phyloP scores from a whole-genome alignment of 805 yeast species.

The Saccharomycopsis lassenensis region DNA sequence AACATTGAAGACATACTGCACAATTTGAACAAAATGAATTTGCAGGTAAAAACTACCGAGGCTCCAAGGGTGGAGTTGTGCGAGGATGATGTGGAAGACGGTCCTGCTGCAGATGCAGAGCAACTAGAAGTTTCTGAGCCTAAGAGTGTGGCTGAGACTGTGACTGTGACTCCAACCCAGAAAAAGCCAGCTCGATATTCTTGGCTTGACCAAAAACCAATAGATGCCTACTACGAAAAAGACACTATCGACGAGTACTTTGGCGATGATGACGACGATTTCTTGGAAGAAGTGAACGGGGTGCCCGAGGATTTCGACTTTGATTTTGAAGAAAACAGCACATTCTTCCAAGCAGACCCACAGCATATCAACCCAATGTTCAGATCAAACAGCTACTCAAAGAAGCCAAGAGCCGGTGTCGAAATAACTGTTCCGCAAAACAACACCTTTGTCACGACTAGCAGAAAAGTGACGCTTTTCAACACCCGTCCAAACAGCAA shows the following conservation, averaged over 20 bases:
- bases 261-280: slow-evolving; percentile 19
- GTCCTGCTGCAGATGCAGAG: too few relatives aligned
- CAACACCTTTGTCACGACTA: slow-evolving; percentile 2
- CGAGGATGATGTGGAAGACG: not conserved
- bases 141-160: too few relatives aligned
- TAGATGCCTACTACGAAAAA: slow-evolving; percentile 9
- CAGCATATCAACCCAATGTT: slow-evolving; percentile 7
- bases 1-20: too few relatives aligned
- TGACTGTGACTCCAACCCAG: not conserved
- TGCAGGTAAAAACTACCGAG: too few relatives aligned
- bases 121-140: too few relatives aligned
- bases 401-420: slow-evolving; percentile 11
- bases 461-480: slow-evolving; percentile 14
- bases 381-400: slow-evolving; percentile 17
- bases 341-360: not conserved
- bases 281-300: slow-evolving; percentile 28
- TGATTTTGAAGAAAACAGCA: slow-evolving; percentile 13
- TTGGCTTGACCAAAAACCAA: not conserved
- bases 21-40: too few relatives aligned
- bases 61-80: not conserved
- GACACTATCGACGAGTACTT: slow-evolving; percentile 11
- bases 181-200: not conserved
- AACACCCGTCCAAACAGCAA: not conserved
- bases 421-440: not conserved
- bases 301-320: slow-evolving; percentile 29